Percentiles rank a stretch among this genome's conserved stretches.
These are phyloP conservation scores for Phycomyces blakesleeanus DNA, from an alignment of 192 early-diverging fungal genomes.

Conservation along the genomic window DNA sequence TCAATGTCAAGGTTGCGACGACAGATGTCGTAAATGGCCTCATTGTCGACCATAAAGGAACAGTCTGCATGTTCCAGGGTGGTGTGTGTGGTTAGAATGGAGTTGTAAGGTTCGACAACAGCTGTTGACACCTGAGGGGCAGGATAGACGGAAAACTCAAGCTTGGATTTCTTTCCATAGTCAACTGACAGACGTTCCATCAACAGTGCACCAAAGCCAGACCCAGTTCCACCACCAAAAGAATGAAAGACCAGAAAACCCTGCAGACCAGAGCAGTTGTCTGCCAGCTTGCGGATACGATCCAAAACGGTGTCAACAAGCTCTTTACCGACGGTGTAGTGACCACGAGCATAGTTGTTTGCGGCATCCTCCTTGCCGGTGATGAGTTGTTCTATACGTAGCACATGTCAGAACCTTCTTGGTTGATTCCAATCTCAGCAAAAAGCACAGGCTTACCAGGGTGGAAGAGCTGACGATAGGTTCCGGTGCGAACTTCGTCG, in stretches of 20 bases:
- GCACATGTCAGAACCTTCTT: background rate
- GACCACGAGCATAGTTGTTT: conserved; percentile 99
- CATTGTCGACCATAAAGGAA: conserved; percentile 99
- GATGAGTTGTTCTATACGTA: conserved; percentile 85
- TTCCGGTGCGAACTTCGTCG: conserved; percentile 96
- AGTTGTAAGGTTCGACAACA: conserved; percentile 98
- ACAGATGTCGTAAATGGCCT: conserved; percentile 99
- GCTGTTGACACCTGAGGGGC: conserved; percentile 95
- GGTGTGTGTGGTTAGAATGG: conserved; percentile 98
- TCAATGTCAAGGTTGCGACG: conserved; percentile 94
- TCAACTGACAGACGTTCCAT: conserved; percentile 41
- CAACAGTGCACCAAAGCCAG: conserved; percentile 44
- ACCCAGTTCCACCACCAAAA: conserved; percentile 98
- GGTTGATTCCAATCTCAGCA: background rate
- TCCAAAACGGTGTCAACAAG: conserved; percentile 93
- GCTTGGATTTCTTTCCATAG: conserved; percentile 43
- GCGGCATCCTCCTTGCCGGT: conserved; percentile 99
- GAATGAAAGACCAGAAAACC: conserved; percentile 99
- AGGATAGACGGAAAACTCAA: conserved; percentile 92
- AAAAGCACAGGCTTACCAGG: conserved; percentile 33
- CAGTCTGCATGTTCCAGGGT: conserved; percentile 97
- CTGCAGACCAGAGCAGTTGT: conserved; percentile 96
- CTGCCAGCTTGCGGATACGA: conserved; percentile 94
- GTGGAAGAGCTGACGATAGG: conserved; percentile 81
- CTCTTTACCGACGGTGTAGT: conserved; percentile 99